Evolutionary conservation across 306 rosid species (phyloP).

Genomic region (Corylus heterophylla): DNA sequence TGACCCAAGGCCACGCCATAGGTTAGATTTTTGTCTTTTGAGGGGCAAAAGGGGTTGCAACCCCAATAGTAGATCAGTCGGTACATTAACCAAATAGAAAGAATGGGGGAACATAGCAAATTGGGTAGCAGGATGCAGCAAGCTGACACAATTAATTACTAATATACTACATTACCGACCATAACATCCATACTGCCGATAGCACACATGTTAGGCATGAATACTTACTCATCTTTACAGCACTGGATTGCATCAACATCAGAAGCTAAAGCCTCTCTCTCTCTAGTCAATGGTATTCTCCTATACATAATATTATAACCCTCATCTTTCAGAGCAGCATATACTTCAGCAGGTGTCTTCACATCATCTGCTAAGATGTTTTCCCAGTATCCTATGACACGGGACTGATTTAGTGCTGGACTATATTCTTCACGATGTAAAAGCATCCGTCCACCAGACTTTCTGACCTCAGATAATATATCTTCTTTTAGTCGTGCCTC

Average conservation of each 20-base stretch:
- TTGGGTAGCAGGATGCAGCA: background rate
- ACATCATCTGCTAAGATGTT: conserved; percentile 72
- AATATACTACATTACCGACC: background rate
- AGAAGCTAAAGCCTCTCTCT: conserved; percentile 75
- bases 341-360: conserved; percentile 84
- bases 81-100: no score
- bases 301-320: conserved; percentile 60
- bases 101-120: no score
- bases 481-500: conserved; percentile 80
- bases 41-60: no score
- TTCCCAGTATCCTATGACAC: conserved; percentile 83
- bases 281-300: conserved; percentile 83
- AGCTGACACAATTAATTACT: background rate
- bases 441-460: conserved; percentile 77
- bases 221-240: conserved; percentile 70
- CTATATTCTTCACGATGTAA: conserved; percentile 83
- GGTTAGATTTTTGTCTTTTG: no score
- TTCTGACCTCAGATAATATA: conserved; percentile 69
- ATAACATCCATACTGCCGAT: background rate
- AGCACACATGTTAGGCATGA: conserved; percentile 6
- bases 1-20: no score
- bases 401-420: conserved; percentile 62
- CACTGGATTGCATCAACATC: conserved; percentile 81
- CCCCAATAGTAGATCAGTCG: no score
- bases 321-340: conserved; percentile 59